Evolutionary conservation across 2,329 filamentous ascomycete species (phyloP), one percentile per base, ranked within the genome.

Genomic region (Pseudopithomyces maydicus): DNA sequence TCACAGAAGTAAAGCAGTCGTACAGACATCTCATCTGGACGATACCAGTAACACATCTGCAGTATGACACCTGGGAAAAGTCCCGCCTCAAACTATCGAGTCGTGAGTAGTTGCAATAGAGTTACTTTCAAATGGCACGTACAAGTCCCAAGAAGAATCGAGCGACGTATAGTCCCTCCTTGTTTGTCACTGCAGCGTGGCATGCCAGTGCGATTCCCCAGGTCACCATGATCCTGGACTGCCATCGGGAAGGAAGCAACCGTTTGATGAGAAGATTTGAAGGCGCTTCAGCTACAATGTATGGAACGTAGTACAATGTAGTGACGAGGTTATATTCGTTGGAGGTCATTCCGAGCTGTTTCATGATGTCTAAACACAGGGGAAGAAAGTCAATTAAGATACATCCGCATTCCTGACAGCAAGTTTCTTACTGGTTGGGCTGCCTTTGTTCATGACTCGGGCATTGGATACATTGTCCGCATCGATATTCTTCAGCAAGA

Each of bases 31-130:
- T 66, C 64, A 20, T 84, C 82, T 55, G 80, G 74, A 63, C 86
- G 83, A 39, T 87, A 87, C 83, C 84, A 87, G 71, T 83, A 83
- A 2, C 82, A 84, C 19, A 86, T 77, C 54, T 85, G 81, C 62
- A 83, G 83, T 17, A 83, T 55, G 0, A 61, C 55, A 1, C 67
- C 68, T 4, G 68, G 69, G 19, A 69, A 70, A 43, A 70, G 58
- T 1, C 68, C 67, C 10, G 67, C 64, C 55, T 71, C 68, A 44
- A 70, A 65, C 55, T 58, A 29, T 8, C 20, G 7, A 32, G 17
- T 6, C 8, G 22, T 53, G 2, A 53, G 51, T 39, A 20, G 29
- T 1, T 3, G 33, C 15, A 39, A 3, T 6, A 1, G 29, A 35
- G 35, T 29, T 29, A 20, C 44, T 23, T 7, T 15, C 1, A 17